A percentile compares a stretch with the other conserved stretches of the same genome.
Conservation (phyloP, 345 rosid genomes). For the Conringia planisiliqua region DNA sequence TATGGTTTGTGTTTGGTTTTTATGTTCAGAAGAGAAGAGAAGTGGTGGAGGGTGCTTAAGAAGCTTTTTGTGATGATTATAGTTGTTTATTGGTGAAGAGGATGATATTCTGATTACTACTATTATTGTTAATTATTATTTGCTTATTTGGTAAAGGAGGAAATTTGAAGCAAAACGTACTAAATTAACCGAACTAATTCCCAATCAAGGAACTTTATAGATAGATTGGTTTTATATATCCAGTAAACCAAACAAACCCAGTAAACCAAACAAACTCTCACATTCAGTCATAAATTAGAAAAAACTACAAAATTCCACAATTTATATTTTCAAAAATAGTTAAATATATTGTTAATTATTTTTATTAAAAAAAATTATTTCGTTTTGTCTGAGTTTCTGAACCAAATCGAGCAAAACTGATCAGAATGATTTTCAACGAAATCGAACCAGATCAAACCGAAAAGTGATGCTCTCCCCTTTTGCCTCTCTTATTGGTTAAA, state of each 20-base stretch:
- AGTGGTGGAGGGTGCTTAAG: conserved; percentile 23
- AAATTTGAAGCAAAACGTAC: conserved; percentile 2
- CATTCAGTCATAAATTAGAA: neutral
- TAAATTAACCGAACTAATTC: neutral
- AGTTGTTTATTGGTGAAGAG: conserved; percentile 29
- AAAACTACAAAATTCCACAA: neutral
- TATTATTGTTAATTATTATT: neutral
- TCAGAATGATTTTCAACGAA: neutral
- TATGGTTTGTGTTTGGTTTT: conserved; percentile 10
- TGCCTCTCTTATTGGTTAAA: neutral
- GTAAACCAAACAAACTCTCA: neutral
- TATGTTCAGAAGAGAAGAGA: conserved; percentile 17
- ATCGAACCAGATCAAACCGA: neutral
- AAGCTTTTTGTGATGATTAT: conserved; percentile 31
- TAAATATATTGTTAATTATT: neutral
- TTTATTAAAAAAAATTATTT: neutral
- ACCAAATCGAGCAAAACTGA: neutral
- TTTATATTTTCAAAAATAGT: neutral
- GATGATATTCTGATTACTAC: conserved; percentile 22
- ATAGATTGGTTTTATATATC: neutral
- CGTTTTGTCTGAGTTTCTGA: neutral
- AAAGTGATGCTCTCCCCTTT: neutral
- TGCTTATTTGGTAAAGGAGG: conserved; percentile 3
- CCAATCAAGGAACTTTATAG: neutral
- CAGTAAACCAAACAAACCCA: neutral